Conservation (phyloP, 2,329 filamentous ascomycete species). For the Diaporthe humulicola region DNA sequence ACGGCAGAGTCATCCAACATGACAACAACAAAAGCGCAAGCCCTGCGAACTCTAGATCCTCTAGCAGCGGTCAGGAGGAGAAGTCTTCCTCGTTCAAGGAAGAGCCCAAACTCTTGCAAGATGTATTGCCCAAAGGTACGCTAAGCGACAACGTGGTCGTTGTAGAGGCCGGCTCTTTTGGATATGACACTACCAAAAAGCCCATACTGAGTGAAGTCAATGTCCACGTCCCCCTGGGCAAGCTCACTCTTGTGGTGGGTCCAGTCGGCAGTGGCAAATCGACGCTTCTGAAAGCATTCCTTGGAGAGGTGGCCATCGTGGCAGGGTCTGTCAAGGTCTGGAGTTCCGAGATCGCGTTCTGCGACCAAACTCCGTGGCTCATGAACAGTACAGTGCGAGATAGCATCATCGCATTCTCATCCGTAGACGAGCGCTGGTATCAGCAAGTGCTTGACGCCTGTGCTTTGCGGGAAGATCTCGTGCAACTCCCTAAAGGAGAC, state of each 20-base stretch:
- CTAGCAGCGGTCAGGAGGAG: background rate
- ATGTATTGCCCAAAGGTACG: background rate
- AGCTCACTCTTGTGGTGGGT: conserved; percentile 35
- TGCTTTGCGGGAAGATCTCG: conserved; percentile 38
- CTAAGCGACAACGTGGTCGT: background rate
- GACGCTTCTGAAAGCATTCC: conserved; percentile 41
- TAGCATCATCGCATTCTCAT: conserved; percentile 39
- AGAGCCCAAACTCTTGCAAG: background rate
- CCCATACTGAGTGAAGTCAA: background rate
- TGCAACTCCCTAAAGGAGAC: conserved; percentile 35
- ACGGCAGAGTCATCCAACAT: background rate
- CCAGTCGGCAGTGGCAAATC: conserved; percentile 46
- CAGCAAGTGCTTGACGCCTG: conserved; percentile 32
- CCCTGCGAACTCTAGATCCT: background rate
- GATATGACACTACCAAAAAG: background rate
- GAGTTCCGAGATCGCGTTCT: conserved; percentile 39
- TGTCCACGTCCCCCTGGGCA: background rate
- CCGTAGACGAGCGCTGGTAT: conserved; percentile 40
- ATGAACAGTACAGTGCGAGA: conserved; percentile 40
- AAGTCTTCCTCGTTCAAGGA: background rate
- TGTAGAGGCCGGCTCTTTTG: background rate
- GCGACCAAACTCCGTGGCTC: conserved; percentile 45
- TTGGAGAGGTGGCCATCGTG: conserved; percentile 40
- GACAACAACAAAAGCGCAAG: background rate
- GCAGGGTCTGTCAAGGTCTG: conserved; percentile 35